Evolutionary conservation across 768 basidiomycete species (phyloP).

Genomic region (Symmetrospora coprosmae): DNA sequence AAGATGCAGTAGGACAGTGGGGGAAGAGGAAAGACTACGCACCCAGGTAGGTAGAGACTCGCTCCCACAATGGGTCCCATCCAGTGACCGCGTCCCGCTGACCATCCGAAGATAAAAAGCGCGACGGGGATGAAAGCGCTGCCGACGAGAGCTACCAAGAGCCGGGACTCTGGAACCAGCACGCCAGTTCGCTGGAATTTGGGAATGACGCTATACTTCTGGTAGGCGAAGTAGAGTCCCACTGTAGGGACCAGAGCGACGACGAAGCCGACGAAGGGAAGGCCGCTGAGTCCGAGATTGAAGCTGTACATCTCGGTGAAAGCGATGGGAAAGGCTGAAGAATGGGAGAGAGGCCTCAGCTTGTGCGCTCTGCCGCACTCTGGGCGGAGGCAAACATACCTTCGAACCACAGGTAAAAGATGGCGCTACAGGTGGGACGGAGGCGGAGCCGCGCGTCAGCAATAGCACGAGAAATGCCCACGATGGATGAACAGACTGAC

Average conservation of each 20-base stretch:
- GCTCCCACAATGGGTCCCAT: constrained; percentile 19
- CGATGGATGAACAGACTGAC: too few species aligned
- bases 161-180: constrained; percentile 16
- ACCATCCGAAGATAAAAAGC: constrained; percentile 20
- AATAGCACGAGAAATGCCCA: not conserved
- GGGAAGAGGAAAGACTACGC: too few species aligned
- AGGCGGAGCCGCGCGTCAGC: not conserved
- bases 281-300: not conserved
- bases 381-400: too few species aligned
- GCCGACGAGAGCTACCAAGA: constrained; percentile 13
- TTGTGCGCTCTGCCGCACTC: too few species aligned
- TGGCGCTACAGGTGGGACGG: not conserved
- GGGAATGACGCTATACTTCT: constrained; percentile 6
- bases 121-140: constrained; percentile 1
- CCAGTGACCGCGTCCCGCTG: constrained; percentile 16
- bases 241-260: constrained; percentile 9
- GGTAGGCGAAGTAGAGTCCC: constrained; percentile 18
- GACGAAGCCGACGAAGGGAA: constrained; percentile 21
- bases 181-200: constrained; percentile 18
- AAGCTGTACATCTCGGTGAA: constrained; percentile 12
- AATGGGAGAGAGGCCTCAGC: constrained; percentile 1
- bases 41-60: constrained; percentile 14
- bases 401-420: constrained; percentile 24
- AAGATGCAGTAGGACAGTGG: too few species aligned
- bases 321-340: constrained; percentile 16